Conservation (phyloP, 2,329 filamentous ascomycete genomes). For the Pseudogymnoascus sp. region DNA sequence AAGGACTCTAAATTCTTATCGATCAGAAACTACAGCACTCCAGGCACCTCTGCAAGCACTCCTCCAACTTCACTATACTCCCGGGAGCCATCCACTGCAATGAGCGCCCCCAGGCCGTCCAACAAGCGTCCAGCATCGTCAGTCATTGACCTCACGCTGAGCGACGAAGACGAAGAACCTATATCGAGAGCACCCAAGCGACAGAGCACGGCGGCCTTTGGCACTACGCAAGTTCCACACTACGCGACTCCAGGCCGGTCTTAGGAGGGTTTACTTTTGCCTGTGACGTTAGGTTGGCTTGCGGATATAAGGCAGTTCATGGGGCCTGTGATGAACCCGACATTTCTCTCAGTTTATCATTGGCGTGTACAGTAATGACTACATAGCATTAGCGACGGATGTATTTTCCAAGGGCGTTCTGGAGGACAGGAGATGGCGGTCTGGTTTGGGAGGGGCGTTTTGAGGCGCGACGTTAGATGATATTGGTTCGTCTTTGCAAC, state of each 20-base stretch:
- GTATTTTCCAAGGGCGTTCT: constrained; percentile 2
- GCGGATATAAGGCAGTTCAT: not conserved
- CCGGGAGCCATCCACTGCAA: constrained; percentile 32
- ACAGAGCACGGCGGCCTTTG: constrained; percentile 13
- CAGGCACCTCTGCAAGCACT: constrained; percentile 17
- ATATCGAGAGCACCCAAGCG: constrained; percentile 27
- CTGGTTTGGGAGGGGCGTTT: not conserved
- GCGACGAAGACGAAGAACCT: constrained; percentile 41
- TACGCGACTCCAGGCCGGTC: not conserved
- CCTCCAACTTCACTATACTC: constrained; percentile 16
- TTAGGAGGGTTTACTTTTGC: not conserved
- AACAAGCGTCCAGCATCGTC: constrained; percentile 38
- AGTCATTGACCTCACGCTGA: constrained; percentile 47
- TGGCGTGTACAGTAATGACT: constrained; percentile 2
- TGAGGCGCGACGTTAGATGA: not conserved
- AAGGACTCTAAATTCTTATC: constrained; percentile 25
- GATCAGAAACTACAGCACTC: constrained; percentile 31
- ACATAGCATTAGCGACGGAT: constrained; percentile 5
- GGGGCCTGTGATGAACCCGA: not conserved
- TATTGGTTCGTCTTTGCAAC: not conserved
- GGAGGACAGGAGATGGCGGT: not conserved
- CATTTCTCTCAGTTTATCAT: constrained; percentile 4
- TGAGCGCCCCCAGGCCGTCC: constrained; percentile 17
- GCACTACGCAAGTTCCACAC: not conserved
- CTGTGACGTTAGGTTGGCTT: not conserved